Evolutionary conservation across 2,329 filamentous ascomycete genomes (phyloP).

Genomic region (Lasiodiplodia gonubiensis): DNA sequence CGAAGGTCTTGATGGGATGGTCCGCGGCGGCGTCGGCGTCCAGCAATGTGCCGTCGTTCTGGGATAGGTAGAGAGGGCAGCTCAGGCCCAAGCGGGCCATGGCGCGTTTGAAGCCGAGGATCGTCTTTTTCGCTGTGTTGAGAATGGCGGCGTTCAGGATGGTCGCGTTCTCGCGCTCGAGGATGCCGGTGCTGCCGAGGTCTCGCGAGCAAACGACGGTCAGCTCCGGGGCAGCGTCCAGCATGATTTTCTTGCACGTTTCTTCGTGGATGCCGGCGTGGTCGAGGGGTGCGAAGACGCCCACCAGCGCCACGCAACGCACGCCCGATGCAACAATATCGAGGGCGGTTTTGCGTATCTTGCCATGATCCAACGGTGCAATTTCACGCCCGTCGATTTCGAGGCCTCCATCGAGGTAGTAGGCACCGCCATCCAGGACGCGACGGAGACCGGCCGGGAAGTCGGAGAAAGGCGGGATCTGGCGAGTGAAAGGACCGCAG

Average conservation of each 20-base stretch:
- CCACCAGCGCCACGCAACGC: slow-evolving; percentile 50
- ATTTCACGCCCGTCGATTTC: slow-evolving; percentile 55
- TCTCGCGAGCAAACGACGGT: slow-evolving; percentile 2
- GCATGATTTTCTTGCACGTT: slow-evolving; percentile 46
- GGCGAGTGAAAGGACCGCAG: slow-evolving; percentile 60
- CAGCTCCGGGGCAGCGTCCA: slow-evolving; percentile 25
- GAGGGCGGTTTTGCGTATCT: slow-evolving; percentile 45
- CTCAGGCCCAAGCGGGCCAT: slow-evolving; percentile 60
- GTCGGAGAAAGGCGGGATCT: slow-evolving; percentile 59
- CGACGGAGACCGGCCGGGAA: slow-evolving; percentile 59
- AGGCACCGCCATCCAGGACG: slow-evolving; percentile 50
- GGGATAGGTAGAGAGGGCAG: slow-evolving; percentile 60
- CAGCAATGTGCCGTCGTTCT: slow-evolving; percentile 68
- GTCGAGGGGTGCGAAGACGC: slow-evolving; percentile 56
- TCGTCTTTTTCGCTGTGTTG: slow-evolving; percentile 62
- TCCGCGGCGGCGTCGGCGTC: slow-evolving; percentile 59
- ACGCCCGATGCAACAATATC: slow-evolving; percentile 48
- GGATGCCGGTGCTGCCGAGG: slow-evolving; percentile 48
- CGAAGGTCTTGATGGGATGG: slow-evolving; percentile 67
- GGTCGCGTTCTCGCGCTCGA: slow-evolving; percentile 69
- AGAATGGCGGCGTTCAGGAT: slow-evolving; percentile 69
- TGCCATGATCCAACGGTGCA: slow-evolving; percentile 43
- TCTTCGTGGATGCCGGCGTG: slow-evolving; percentile 51
- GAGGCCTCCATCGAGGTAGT: slow-evolving; percentile 50
- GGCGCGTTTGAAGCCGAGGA: slow-evolving; percentile 61